Evolutionary conservation across 768 basidiomycete genomes (phyloP), one percentile per base, ranked within the genome.

Genomic region (Pisolithus tinctorius): DNA sequence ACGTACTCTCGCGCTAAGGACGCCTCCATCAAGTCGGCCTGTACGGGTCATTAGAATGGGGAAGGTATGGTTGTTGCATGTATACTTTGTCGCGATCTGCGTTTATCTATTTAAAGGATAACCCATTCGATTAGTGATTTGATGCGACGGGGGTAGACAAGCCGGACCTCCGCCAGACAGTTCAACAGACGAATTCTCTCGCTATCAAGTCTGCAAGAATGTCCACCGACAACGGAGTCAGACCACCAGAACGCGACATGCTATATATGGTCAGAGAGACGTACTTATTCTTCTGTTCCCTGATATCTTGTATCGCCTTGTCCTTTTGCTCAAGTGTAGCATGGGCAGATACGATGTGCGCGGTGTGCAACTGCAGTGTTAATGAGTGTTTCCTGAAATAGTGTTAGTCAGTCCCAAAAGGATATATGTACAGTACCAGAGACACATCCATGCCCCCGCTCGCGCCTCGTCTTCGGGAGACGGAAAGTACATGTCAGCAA

Each of bases 271-370:
- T 42, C 51, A 52, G 25, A 40, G 31, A 27, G 16, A 70, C 80
- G 42, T 62, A 89, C 88, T 86, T 84, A 65, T 91, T 89, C 67
- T 84, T 85, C 71, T 92, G 89, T 65, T 89, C 88, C 49, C 79
- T 80, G 42, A 92, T 71, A 62, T 91, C 88, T 68, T 91, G 85
- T 14, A 92, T 80, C 7, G 84, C 78, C 57, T 82, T 87, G 55
- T 78, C 78, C 64, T 89, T 90, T 63, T 85, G 80, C 54, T 90
- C 86, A 4, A 92, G 71, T 29, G 83, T 78, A 2, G 86, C 82
- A 63, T 92, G 88, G 6, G 88, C 88, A 7, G 89, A 88, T 2
- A 92, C 72, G 40, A 92, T 88, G 63, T 92, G 88, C 9, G 90
- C 88, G 9, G 90, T 92, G 58, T 92, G 90, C 34, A 92, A 71